Conservation (phyloP, 2,329 filamentous ascomycete genomes). For the Penicillium hesseltinei region DNA sequence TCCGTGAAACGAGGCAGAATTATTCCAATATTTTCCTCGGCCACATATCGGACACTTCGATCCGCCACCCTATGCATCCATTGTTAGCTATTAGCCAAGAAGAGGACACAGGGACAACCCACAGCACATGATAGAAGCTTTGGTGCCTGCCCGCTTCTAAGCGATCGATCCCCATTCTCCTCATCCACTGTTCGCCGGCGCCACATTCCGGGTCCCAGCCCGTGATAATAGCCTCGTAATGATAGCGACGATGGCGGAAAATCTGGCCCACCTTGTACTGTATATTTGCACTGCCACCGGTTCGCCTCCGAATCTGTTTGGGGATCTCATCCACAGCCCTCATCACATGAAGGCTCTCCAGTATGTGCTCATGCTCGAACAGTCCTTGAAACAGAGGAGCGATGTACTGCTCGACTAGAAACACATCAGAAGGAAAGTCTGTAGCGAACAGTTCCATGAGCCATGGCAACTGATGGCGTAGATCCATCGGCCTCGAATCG, state of each 20-base stretch:
- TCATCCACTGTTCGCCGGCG: slow-evolving; percentile 61
- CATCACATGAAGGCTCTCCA: slow-evolving; percentile 56
- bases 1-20: slow-evolving; percentile 54
- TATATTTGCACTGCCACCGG: slow-evolving; percentile 46
- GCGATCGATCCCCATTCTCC: slow-evolving; percentile 61
- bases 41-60: slow-evolving; percentile 69
- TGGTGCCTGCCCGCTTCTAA: slow-evolving; percentile 61
- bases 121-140: slow-evolving; percentile 86
- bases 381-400: slow-evolving; percentile 58
- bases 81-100: slow-evolving; percentile 19
- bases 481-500: slow-evolving; percentile 47
- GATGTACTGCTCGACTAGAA: slow-evolving; percentile 67
- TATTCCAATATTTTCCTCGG: slow-evolving; percentile 76
- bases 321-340: slow-evolving; percentile 56
- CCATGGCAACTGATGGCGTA: slow-evolving; percentile 62
- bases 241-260: slow-evolving; percentile 77
- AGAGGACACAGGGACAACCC: slow-evolving; percentile 44
- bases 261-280: slow-evolving; percentile 75
- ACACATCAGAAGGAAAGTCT: slow-evolving; percentile 68
- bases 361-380: slow-evolving; percentile 54
- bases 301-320: slow-evolving; percentile 46
- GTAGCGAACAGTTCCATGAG: slow-evolving; percentile 64
- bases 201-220: slow-evolving; percentile 73
- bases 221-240: slow-evolving; percentile 76
- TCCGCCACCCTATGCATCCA: slow-evolving; percentile 57